Evolutionary conservation across 2,329 filamentous ascomycete species (phyloP), one percentile per base, ranked within the genome.

Genomic region (Blastomyces silverae): DNA sequence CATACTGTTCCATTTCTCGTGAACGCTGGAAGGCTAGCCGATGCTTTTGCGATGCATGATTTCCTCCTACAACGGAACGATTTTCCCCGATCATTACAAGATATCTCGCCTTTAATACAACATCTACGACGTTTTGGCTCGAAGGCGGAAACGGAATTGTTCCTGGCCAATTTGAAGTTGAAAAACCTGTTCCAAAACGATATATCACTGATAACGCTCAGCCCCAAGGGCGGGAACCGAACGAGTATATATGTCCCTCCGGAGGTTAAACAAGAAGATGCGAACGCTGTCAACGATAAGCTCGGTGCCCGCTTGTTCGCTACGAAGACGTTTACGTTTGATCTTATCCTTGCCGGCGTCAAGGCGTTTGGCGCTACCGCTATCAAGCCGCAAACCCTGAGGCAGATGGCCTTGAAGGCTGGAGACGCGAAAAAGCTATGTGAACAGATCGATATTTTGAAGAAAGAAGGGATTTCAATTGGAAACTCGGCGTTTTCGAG

Each of bases 301-400:
- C 83, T 95, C 39, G 88, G 89, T 22, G 89, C 92, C n/a, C 85
- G 87, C 67, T 86, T 91, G 79, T 92, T 96, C 73, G 92, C 92
- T 11, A 89, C 87, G 1, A 87, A 82, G 65, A 89, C 90, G 74
- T 83, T 94, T 28, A 85, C 87, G 0, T 80, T 92, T 11, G 86
- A 92, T 64, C 84, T 88, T 68, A 85, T 91, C 34, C 85, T 95
- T 64, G 84, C 84, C 44, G 83, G 89, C 7, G 79, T 94, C 22
- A 81, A 84, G 64, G 85, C 89, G 70, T 84, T 96, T 62, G 89
- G 89, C 1, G 79, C 95, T 5, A 81, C 85, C 59, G 79, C 81
- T 46, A 88, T 96, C 67, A 92, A 92, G 0, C 88, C 91, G 0
- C 78, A 89, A 22, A 89, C 91, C 3, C 74, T 96, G 25, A 89